Percentiles rank a stretch among this genome's conserved stretches.
These are phyloP conservation scores for Puya raimondii DNA, from an alignment of 176 grass and related monocot species.

Conservation along the genomic window DNA sequence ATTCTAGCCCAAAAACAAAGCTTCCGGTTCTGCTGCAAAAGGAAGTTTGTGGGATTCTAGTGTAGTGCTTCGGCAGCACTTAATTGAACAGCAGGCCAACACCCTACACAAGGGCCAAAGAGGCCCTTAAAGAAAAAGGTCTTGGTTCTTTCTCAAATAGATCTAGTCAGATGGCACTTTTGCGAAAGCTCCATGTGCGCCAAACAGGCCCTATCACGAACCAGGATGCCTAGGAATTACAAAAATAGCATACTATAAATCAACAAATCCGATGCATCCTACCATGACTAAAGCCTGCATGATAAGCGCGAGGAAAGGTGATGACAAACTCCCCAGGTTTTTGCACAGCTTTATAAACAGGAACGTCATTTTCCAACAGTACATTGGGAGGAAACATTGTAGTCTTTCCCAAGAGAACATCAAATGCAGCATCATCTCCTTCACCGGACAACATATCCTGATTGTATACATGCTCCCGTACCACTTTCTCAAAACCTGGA, in stretches of 20 bases:
- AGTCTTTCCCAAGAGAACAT: conserved; percentile 85
- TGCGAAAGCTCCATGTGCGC: no score
- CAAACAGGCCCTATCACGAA: no score
- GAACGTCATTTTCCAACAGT: conserved; percentile 64
- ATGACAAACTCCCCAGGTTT: conserved; percentile 92
- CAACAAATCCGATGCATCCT: conserved; percentile 12
- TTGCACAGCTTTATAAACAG: conserved; percentile 90
- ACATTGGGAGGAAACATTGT: conserved; percentile 97
- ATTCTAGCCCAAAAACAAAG: no score
- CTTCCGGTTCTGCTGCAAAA: no score
- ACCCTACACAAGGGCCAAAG: no score
- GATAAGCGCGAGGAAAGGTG: conserved; percentile 91
- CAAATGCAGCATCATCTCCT: conserved; percentile 89
- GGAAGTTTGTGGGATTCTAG: no score
- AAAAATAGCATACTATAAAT: neutral
- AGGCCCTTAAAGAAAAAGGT: no score
- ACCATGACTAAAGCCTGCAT: conserved; percentile 96
- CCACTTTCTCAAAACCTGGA: conserved; percentile 68
- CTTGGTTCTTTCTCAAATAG: no score
- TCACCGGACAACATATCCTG: conserved; percentile 66
- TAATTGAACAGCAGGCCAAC: no score
- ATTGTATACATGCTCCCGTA: conserved; percentile 65
- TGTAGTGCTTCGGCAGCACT: no score
- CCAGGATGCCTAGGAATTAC: no score
- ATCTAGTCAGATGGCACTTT: no score